phyloP scores from a whole-genome alignment of 179 eudicot genomes.

The Beta corolliflora region DNA sequence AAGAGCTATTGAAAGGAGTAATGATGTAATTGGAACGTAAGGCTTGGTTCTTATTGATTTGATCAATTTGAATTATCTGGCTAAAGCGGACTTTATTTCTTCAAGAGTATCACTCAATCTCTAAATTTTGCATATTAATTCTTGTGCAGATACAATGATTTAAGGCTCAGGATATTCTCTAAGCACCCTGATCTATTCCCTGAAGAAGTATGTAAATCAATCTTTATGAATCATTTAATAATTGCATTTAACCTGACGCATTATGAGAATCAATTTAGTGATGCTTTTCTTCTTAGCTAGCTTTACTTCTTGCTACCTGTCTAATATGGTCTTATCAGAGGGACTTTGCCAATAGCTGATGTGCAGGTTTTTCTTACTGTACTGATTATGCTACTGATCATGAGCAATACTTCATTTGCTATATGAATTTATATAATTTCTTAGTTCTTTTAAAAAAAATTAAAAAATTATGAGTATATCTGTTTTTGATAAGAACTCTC shows the following conservation, averaged over 20 bases:
- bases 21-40: conserved; percentile 89
- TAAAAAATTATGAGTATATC: neutral
- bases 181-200: conserved; percentile 90
- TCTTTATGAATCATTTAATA: neutral
- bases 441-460: neutral
- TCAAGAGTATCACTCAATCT: neutral
- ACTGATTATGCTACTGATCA: neutral
- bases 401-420: neutral
- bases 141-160: conserved; percentile 80
- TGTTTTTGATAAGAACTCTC: neutral
- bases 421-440: too few species aligned
- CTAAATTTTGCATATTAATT: neutral
- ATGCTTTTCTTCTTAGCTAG: neutral
- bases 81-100: neutral
- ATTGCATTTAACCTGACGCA: neutral
- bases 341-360: neutral
- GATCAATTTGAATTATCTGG: neutral
- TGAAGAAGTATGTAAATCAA: conserved; percentile 60
- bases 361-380: neutral
- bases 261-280: neutral
- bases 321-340: neutral
- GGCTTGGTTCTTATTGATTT: conserved; percentile 23
- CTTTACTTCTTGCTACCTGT: neutral
- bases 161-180: conserved; percentile 80
- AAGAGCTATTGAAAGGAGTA: conserved; percentile 93